Evolutionary conservation across 2,329 filamentous ascomycete genomes (phyloP).

Genomic region (Golovinomyces cichoracearum): DNA sequence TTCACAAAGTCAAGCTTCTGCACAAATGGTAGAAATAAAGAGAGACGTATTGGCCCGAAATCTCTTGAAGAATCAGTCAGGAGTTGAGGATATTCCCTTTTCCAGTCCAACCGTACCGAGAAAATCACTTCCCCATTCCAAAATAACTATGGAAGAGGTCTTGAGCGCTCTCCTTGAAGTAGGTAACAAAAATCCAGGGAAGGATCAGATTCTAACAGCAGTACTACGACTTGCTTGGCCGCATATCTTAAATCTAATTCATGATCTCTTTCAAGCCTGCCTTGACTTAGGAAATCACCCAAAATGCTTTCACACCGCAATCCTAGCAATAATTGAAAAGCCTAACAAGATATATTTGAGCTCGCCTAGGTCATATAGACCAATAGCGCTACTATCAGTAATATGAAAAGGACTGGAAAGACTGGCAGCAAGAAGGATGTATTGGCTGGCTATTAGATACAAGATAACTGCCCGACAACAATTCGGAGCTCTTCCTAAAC

Average conservation of each 20-base stretch:
- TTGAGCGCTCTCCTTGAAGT: background rate
- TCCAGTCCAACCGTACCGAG: background rate
- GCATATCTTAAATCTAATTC: background rate
- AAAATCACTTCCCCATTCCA: background rate
- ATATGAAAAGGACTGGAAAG: background rate
- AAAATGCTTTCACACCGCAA: too few relatives aligned
- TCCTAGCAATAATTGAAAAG: too few relatives aligned
- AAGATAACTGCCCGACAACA: background rate
- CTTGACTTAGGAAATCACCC: background rate
- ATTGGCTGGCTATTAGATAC: background rate
- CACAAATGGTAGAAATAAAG: too few relatives aligned
- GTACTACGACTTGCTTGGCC: background rate
- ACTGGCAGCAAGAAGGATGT: background rate
- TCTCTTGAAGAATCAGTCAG: background rate
- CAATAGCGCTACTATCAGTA: background rate
- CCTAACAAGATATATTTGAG: too few relatives aligned
- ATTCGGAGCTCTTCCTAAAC: background rate
- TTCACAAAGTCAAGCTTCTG: background rate
- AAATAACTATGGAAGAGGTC: background rate
- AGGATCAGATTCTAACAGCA: background rate
- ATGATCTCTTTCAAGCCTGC: background rate
- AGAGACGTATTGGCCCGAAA: background rate
- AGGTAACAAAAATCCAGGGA: background rate
- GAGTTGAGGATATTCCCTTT: background rate
- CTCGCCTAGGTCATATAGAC: too few relatives aligned